Percentiles rank a stretch among this genome's conserved stretches.
Evolutionary conservation across 1,284 basidiomycete genomes (phyloP).

Genomic region (Caloboletus firmus): DNA sequence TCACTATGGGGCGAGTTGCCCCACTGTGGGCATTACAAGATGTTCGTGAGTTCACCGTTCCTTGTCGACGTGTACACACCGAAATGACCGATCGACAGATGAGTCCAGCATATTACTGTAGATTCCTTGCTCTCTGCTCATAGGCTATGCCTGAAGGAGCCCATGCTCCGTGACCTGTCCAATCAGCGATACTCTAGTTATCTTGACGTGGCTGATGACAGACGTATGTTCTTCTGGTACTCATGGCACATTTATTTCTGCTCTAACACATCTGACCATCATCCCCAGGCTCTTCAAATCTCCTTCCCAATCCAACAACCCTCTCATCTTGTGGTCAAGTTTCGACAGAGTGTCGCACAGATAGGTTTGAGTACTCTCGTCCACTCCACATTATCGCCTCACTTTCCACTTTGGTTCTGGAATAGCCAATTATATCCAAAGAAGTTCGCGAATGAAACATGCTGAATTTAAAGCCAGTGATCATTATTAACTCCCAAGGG

Average conservation of each 20-base stretch:
- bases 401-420: too few species aligned
- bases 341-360: not conserved
- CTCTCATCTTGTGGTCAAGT: not conserved
- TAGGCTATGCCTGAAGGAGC: not conserved
- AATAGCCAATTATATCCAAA: too few species aligned
- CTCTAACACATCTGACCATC: not conserved
- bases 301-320: not conserved
- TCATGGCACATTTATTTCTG: not conserved
- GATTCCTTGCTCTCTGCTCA: not conserved
- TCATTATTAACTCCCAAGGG: too few species aligned
- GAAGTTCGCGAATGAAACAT: too few species aligned
- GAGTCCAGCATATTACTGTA: not conserved
- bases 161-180: not conserved
- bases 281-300: not conserved
- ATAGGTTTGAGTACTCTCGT: not conserved
- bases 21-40: not conserved
- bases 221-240: not conserved
- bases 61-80: not conserved
- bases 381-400: too few species aligned
- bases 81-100: not conserved
- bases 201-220: not conserved
- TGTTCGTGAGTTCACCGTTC: not conserved
- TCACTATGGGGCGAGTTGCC: not conserved
- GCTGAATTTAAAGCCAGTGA: too few species aligned
- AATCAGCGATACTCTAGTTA: not conserved